phyloP scores from a whole-genome alignment of 345 rosid genomes.

The Pistacia atlantica region DNA sequence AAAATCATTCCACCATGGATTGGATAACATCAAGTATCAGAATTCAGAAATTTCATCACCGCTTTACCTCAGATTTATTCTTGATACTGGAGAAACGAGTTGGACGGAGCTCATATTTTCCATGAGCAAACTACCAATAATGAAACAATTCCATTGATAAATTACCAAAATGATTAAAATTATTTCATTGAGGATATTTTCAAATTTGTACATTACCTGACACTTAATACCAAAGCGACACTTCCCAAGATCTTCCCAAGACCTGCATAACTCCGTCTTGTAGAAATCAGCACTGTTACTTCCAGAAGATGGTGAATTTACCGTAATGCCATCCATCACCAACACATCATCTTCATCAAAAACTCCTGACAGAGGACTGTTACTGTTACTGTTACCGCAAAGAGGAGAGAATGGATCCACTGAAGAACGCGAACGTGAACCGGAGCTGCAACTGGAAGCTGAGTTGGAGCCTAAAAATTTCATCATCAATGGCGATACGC shows the following conservation, averaged over 20 bases:
- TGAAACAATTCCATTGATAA: neutral
- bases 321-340: constrained; percentile 67
- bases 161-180: neutral
- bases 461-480: too few species aligned
- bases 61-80: constrained; percentile 44
- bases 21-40: neutral
- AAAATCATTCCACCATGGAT: neutral
- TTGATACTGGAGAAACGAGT: constrained; percentile 23
- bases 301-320: constrained; percentile 27
- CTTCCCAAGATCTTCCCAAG: constrained; percentile 36
- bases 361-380: constrained; percentile 30
- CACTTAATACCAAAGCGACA: constrained; percentile 41
- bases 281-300: constrained; percentile 16
- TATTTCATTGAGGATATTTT: too few species aligned
- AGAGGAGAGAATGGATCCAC: neutral
- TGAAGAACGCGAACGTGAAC: too few species aligned
- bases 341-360: constrained; percentile 53
- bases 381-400: neutral
- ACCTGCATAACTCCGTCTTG: constrained; percentile 32
- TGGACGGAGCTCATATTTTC: constrained; percentile 48
- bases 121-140: constrained; percentile 47
- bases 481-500: constrained; percentile 22
- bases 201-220: constrained; percentile 37
- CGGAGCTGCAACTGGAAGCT: neutral
- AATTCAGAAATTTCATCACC: neutral